Evolutionary conservation across 495 filamentous ascomycete genomes (phyloP), one percentile per base, ranked within the genome.

Genomic region (Aspergillus sclerotioniger): DNA sequence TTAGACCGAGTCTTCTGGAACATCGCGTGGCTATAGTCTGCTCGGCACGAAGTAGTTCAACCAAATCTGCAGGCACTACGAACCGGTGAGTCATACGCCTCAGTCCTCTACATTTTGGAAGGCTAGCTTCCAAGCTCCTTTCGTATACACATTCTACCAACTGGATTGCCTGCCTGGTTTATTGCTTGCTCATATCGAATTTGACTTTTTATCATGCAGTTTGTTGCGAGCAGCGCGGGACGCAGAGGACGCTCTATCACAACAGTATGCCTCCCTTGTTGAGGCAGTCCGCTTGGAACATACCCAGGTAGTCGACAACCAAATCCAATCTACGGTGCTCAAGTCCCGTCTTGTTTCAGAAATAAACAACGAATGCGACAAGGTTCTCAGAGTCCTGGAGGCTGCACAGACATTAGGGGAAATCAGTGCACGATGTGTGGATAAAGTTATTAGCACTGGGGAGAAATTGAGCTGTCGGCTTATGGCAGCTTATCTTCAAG

Each of bases 401-500:
- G 82, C 84, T 6, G 80, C 85, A 20, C 72, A 81, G 67, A 81
- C 78, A 8, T 67, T 87, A 20, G 82, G 81, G 25, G 83, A 92
- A 67, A 89, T 96, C 62, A 91, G 89, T 68, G 81, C 85, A 2
- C 82, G 88, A 58, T 89, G 86, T 21, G 90, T 93, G 68, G 93
- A 99, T 68, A 87, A 90, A 58, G 89, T 99, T 16, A 84, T 98
- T 39, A 91, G 90, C 67, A 88, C 91, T 46, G 94, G 94, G 17
- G 94, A 99, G 77, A 97, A 96, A 71, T 76, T 99, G 29, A 90
- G 89, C 70, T 96, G 91, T 72, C 80, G 85, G 21, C 90, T 94
- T 64, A 88, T 99, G 85, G 83, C 92, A 9, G 85, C 88, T 12
- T 65, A 96, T 48, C 74, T 97, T 44, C 82, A 87, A 68, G 90